Evolutionary conservation across 2,329 filamentous ascomycete species (phyloP).

Genomic region (Teratosphaeria pseudoeucalypti): DNA sequence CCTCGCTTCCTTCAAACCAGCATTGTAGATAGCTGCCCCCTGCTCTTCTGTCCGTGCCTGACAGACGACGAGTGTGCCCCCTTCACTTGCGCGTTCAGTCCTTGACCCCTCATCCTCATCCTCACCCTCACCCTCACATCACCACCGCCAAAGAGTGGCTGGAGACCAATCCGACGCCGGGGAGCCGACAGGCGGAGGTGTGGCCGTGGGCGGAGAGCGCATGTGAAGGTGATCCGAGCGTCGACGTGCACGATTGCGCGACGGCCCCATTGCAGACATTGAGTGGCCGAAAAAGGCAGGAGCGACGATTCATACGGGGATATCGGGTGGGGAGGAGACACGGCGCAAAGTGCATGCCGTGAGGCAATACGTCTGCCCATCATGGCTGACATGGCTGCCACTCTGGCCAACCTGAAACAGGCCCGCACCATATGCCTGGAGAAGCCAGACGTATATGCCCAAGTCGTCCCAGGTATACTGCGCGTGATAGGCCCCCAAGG

Average conservation of each 20-base stretch:
- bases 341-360: neutral
- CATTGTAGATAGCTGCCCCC: slow-evolving; percentile 1
- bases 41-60: neutral
- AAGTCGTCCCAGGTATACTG: slow-evolving; percentile 85
- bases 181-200: neutral
- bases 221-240: neutral
- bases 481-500: slow-evolving; percentile 72
- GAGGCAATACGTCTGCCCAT: neutral
- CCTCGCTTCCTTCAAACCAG: neutral
- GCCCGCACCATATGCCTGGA: slow-evolving; percentile 81
- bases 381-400: slow-evolving; percentile 23
- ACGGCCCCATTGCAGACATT: neutral
- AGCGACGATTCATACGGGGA: neutral
- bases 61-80: neutral
- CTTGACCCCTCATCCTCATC: neutral
- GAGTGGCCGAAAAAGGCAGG: neutral
- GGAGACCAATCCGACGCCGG: neutral
- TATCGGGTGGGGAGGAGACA: neutral
- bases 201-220: neutral
- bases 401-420: slow-evolving; percentile 78
- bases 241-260: slow-evolving; percentile 13
- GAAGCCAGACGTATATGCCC: slow-evolving; percentile 79
- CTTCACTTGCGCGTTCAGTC: neutral
- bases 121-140: neutral
- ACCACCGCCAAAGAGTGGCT: neutral